These are phyloP conservation scores for Kockovaella imperatae DNA, from an alignment of 768 basidiomycete genomes.

Conservation along the genomic window DNA sequence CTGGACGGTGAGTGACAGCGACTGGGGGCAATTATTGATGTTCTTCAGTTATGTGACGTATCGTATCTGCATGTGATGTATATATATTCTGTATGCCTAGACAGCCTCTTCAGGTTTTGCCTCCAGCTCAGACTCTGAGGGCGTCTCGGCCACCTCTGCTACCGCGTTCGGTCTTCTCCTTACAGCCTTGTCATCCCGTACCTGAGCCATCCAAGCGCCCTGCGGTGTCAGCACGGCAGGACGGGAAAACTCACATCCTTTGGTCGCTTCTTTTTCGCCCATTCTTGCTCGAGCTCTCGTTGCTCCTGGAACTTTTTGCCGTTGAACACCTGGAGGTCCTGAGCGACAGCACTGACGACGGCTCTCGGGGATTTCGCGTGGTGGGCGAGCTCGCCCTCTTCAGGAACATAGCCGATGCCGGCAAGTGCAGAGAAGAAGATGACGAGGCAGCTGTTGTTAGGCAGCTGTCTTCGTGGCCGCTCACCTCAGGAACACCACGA, in stretches of 20 bases:
- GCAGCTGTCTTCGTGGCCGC: conserved; percentile 2
- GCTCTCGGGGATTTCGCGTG: background rate
- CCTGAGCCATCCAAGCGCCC: conserved; percentile 44
- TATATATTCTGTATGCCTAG: background rate
- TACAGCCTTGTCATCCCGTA: conserved; percentile 40
- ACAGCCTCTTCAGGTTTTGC: background rate
- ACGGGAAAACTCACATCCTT: conserved; percentile 38
- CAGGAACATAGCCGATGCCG: conserved; percentile 39
- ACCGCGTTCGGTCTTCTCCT: conserved; percentile 18
- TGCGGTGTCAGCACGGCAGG: conserved; percentile 6
- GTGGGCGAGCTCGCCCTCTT: conserved; percentile 14
- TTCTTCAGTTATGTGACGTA: conserved; percentile 36
- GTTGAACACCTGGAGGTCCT: conserved; percentile 23
- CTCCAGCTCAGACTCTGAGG: background rate
- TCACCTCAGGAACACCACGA: conserved; percentile 38
- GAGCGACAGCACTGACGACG: background rate
- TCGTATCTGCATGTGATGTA: conserved; percentile 37
- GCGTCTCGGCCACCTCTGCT: background rate
- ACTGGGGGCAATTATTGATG: background rate
- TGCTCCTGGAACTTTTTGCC: conserved; percentile 24
- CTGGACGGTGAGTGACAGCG: conserved; percentile 51
- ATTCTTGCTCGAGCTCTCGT: conserved; percentile 31
- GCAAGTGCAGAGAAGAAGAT: conserved; percentile 41
- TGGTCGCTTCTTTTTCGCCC: conserved; percentile 38
- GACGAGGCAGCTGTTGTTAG: conserved; percentile 29